Percentiles rank a stretch among this genome's conserved stretches.
phyloP scores from a whole-genome alignment of 2,329 filamentous ascomycete genomes.

The Phialophora macrospora region DNA sequence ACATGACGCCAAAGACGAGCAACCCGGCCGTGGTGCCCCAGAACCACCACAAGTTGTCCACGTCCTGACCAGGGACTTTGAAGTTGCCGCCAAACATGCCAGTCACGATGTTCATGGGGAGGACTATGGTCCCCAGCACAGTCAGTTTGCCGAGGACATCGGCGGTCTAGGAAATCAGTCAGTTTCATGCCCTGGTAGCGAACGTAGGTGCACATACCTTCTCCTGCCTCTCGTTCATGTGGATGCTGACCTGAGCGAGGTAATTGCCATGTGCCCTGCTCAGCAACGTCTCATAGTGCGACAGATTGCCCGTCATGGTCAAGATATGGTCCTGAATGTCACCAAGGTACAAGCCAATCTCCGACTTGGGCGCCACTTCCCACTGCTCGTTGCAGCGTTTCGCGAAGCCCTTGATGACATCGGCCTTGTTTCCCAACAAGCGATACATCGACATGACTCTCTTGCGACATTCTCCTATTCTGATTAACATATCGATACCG shows the following conservation, averaged over 20 bases:
- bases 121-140: slow-evolving; percentile 92
- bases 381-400: slow-evolving; percentile 98
- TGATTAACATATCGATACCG: slow-evolving; percentile 82
- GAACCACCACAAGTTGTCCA: slow-evolving; percentile 79
- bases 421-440: slow-evolving; percentile 92
- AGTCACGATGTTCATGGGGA: slow-evolving; percentile 99
- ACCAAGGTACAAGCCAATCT: slow-evolving; percentile 96
- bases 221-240: slow-evolving; percentile 97
- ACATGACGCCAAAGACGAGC: slow-evolving; percentile 75
- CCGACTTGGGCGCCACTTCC: slow-evolving; percentile 91
- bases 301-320: slow-evolving; percentile 96
- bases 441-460: slow-evolving; percentile 96
- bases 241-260: slow-evolving; percentile 98
- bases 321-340: slow-evolving; percentile 99
- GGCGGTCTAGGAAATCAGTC: slow-evolving; percentile 63
- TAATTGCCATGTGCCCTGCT: slow-evolving; percentile 94
- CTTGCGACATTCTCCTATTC: slow-evolving; percentile 92
- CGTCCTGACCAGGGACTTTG: slow-evolving; percentile 88
- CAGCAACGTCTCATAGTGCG: slow-evolving; percentile 96
- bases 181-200: not conserved
- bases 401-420: slow-evolving; percentile 98
- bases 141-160: slow-evolving; percentile 94
- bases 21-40: slow-evolving; percentile 74
- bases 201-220: slow-evolving; percentile 52
- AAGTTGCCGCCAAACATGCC: slow-evolving; percentile 77